Base-by-base conservation (phyloP, 495 filamentous ascomycete genomes). In the Pyronema omphalodes region DNA sequence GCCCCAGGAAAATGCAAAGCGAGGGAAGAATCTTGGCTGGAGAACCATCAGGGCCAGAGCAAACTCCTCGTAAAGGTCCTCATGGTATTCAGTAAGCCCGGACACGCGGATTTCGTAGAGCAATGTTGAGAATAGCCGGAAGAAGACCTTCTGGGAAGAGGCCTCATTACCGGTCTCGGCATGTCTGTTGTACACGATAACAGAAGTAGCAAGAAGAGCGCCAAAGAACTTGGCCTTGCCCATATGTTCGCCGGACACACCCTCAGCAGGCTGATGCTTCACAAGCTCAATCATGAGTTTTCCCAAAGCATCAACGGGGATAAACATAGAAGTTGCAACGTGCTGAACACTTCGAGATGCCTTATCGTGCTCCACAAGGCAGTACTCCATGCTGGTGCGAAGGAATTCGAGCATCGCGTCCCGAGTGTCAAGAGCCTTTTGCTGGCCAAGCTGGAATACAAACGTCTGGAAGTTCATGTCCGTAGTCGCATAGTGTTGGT, bases 61-160 rank as follows among this genome's bases (percentile, higher is more conserved):
- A 57, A 94, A 73, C 8, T 75, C 76, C 45, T 87, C 72, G 64
- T 85, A 71, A 66, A 88, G 79, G 9, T 80, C 78, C 51, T 81
- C 74, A 56, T 82, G 75, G 45, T 80, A 78, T 19, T 74, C 74
- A 29, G 53, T 52, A 14, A 74, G 67, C 15, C 68, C 61, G 33
- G 52, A 55, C 9, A 59, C 58, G 41, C 74, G 66, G 57, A 81
- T 77, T 56, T 88, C 79, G 63, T 80, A 86, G 3, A 95, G 71
- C 37, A 95, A 74, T 60, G 78, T 82, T 0, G 88, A 87, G 65
- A 94, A 88, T 51, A 96, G 74, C 19, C 91, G 78, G 77, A 85
- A 88, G 72, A 94, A 95, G 52, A 91, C 84, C 46, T 83, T 82
- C 60, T 87, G 82, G 61, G 82, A 88, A 73, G 93, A 93, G 18